Conservation (phyloP, 1,284 basidiomycete genomes). For the Ceratobasidium sp. region DNA sequence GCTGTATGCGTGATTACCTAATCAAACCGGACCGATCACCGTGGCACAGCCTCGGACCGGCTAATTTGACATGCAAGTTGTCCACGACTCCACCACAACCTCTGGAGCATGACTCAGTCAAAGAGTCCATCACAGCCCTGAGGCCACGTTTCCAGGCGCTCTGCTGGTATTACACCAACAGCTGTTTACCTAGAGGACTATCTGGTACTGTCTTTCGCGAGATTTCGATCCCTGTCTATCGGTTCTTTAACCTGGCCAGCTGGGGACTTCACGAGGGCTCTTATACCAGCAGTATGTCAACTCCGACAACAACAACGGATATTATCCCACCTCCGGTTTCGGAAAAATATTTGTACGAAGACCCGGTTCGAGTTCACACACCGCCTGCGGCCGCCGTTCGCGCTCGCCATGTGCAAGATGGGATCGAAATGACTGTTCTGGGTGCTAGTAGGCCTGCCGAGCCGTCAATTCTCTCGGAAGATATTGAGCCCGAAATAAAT, state of each 20-base stretch:
- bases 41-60: no score
- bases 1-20: no score
- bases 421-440: slow-evolving; percentile 25
- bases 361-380: neutral
- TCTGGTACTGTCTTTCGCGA: neutral
- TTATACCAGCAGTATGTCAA: neutral
- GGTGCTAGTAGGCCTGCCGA: slow-evolving; percentile 6
- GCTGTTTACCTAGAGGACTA: no score
- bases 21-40: no score
- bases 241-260: neutral
- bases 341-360: neutral
- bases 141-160: no score
- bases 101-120: no score
- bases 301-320: neutral
- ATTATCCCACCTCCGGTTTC: neutral
- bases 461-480: neutral
- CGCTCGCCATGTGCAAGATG: slow-evolving; percentile 5
- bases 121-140: no score
- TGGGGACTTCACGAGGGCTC: neutral
- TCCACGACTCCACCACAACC: no score
- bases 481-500: slow-evolving; percentile 15
- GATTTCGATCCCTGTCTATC: neutral
- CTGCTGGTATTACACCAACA: no score
- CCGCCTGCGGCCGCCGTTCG: slow-evolving; percentile 27
- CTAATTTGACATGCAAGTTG: no score